Base-by-base conservation (phyloP, 257 asterid genomes). In the Rubia yunnanensis region DNA sequence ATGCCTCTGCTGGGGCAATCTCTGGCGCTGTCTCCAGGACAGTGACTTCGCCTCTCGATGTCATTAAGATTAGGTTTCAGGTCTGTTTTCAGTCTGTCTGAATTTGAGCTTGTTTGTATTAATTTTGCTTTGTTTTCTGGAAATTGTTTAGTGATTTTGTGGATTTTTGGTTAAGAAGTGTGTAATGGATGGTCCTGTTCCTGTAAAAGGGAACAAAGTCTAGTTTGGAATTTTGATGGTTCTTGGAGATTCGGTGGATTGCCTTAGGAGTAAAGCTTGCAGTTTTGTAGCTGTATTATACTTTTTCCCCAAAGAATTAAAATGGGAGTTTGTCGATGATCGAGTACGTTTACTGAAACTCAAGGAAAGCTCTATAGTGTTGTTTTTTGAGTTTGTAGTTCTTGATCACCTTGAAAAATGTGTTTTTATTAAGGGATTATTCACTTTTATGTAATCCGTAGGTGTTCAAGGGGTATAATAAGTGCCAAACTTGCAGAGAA, bases 11-110 rank as follows among this genome's bases (percentile, higher is more conserved):
- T 1, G 99, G 99, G 71, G 97, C 97, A 6, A 74, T 92, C 62
- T 76, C 98, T 17, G 97, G 98, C 23, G 96, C 70, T 55, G 54
- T 92, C 38, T 89, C 96, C 0, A 86, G 98, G 74, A 87, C 91
- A 1, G 86, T 92, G 18, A 92, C 97, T 0, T 89, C 98, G 24
- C 98, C 98, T 10, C 89, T 92, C 44, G 99, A 92, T 79, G 99
- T 92, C 26, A 87, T 92, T 75, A 92, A 92, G 77, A 92, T 92
- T 67, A 80, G 99, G 78, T 92, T 92, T 77, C 99, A 92, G 99
- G 99, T 89, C 63, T 34, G 39, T 61, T 39, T 67, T 28, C 39
- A 24, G 7, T 59, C 41, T 23, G 5, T 27, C 5, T 10, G 10
- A 41, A 38, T 20, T n/a, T 54, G 30, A 49, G 13, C 1, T 23